phyloP scores from a whole-genome alignment of 1,284 basidiomycete genomes.

The Puccinia horiana region DNA sequence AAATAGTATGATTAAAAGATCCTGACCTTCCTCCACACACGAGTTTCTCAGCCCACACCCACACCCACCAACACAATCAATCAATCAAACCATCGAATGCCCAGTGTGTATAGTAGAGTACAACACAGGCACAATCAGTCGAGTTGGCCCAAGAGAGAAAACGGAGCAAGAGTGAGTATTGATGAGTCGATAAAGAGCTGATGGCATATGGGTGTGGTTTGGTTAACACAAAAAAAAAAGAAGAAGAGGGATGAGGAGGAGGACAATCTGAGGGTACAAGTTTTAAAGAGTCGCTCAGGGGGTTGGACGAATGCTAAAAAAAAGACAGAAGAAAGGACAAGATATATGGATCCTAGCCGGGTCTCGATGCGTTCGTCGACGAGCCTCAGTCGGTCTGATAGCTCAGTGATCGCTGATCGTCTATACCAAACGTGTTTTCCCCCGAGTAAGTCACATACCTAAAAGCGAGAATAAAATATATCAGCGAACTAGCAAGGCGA shows the following conservation, averaged over 20 bases:
- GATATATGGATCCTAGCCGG: background rate
- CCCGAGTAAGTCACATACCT: constrained; percentile 74
- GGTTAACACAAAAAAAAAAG: background rate
- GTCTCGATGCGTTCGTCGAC: background rate
- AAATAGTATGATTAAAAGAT: no score
- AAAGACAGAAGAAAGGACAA: background rate
- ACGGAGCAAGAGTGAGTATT: background rate
- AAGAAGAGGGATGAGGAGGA: background rate
- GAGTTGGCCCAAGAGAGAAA: no score
- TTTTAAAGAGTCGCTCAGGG: background rate
- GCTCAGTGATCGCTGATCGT: background rate
- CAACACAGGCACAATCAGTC: no score
- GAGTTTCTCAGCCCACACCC: no score
- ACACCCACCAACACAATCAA: no score
- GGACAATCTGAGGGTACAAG: background rate
- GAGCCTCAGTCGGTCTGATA: background rate
- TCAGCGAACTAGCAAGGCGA: background rate
- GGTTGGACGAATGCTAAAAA: background rate
- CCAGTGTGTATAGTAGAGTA: no score
- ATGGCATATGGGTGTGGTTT: background rate
- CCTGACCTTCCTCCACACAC: no score
- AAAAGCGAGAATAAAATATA: background rate
- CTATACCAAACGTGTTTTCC: constrained; percentile 83
- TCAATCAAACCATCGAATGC: no score
- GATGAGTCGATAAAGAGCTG: background rate